A percentile compares a stretch with the other conserved stretches of the same genome.
These are phyloP conservation scores for Actinidia polygama DNA, from an alignment of 179 eudicot species.

Conservation along the genomic window DNA sequence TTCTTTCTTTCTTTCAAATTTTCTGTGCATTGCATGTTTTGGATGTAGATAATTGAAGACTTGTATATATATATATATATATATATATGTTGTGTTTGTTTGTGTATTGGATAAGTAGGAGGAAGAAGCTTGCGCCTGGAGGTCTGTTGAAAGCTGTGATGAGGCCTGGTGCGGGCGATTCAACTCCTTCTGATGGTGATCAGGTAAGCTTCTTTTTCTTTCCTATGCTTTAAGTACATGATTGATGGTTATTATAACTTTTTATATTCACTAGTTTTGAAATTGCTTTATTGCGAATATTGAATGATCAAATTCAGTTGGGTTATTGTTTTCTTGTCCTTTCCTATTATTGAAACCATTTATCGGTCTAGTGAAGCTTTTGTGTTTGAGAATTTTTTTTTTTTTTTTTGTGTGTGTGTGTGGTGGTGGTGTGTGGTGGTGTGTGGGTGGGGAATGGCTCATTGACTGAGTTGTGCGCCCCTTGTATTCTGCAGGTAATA, in stretches of 20 bases:
- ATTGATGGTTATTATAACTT: neutral
- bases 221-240: neutral
- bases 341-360: neutral
- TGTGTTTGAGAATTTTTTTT: conserved; percentile 4
- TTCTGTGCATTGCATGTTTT: neutral
- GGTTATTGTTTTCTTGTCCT: neutral
- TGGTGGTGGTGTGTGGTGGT: too few species aligned
- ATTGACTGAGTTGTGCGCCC: neutral
- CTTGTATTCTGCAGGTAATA: neutral
- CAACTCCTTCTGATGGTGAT: conserved; percentile 81
- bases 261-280: neutral
- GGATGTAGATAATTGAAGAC: neutral
- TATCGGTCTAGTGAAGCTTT: neutral
- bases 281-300: neutral
- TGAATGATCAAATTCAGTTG: neutral
- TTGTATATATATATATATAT: neutral
- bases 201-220: conserved; percentile 50
- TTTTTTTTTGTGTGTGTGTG: too few species aligned
- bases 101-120: conserved; percentile 44
- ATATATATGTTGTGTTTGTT: neutral
- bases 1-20: neutral
- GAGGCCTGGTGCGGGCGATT: conserved; percentile 84
- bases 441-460: neutral
- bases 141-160: conserved; percentile 86
- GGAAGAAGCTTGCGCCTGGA: conserved; percentile 79